Evolutionary conservation across 2,329 filamentous ascomycete genomes (phyloP).

Genomic region (Pezicula neosporulosa): DNA sequence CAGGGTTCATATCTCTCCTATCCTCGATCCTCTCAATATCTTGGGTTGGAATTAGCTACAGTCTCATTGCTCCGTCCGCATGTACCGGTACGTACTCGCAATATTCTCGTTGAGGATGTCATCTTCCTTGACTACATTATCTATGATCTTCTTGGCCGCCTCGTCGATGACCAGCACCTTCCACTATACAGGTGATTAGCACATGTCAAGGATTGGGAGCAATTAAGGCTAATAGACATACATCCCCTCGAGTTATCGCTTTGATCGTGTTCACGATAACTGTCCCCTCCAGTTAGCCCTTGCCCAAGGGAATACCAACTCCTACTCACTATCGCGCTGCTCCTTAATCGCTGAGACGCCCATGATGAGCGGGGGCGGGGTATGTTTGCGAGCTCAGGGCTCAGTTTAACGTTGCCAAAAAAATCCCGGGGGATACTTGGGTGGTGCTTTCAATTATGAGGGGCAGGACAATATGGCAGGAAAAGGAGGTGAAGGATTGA

Average conservation of each 20-base stretch:
- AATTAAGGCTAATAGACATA: conserved; percentile 39
- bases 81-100: conserved; percentile 60
- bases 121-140: conserved; percentile 91
- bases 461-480: too few species aligned
- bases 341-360: conserved; percentile 80
- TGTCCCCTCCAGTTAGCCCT: conserved; percentile 30
- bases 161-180: conserved; percentile 93
- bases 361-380: conserved; percentile 55
- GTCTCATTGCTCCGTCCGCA: conserved; percentile 5
- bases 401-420: too few species aligned
- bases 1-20: conserved; percentile 73
- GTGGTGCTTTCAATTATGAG: too few species aligned
- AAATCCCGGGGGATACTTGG: too few species aligned
- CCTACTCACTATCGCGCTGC: conserved; percentile 67
- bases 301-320: not conserved
- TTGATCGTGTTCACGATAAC: conserved; percentile 74
- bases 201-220: not conserved
- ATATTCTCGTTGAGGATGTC: conserved; percentile 96
- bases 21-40: conserved; percentile 95
- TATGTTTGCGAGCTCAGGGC: not conserved
- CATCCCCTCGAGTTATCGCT: conserved; percentile 76
- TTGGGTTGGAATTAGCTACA: conserved; percentile 33
- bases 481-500: too few species aligned
- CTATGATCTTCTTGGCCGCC: conserved; percentile 76
- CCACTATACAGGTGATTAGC: conserved; percentile 59